Evolutionary conservation across 768 basidiomycete species (phyloP).

Genomic region (Tephrocybe sp.): DNA sequence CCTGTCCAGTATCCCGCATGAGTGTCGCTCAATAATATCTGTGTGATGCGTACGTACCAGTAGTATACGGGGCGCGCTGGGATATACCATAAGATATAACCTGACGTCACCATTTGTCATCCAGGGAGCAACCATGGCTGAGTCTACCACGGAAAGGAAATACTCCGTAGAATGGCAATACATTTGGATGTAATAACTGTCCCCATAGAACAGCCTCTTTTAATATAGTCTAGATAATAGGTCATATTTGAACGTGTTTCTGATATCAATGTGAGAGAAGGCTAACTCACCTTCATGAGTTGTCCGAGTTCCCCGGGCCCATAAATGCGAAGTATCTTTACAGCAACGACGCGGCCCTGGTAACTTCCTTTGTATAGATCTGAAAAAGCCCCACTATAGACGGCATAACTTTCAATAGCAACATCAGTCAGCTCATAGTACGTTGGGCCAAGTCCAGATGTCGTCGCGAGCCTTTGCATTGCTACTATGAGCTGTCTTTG

Average conservation of each 20-base stretch:
- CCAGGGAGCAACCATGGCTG: too few relatives aligned
- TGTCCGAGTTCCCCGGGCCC: neutral
- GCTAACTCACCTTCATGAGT: neutral
- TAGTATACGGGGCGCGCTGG: too few relatives aligned
- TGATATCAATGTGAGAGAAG: too few relatives aligned
- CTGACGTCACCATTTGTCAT: too few relatives aligned
- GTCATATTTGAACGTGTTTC: too few relatives aligned
- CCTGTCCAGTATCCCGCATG: too few relatives aligned
- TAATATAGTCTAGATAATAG: too few relatives aligned
- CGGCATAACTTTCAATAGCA: neutral
- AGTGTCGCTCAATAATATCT: too few relatives aligned
- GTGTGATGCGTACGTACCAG: too few relatives aligned
- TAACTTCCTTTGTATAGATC: neutral
- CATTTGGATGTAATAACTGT: too few relatives aligned
- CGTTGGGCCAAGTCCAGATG: neutral
- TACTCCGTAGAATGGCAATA: neutral
- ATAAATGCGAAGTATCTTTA: neutral
- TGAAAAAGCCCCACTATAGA: neutral
- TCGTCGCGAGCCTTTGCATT: too few relatives aligned
- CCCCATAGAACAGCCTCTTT: slow-evolving; percentile 1
- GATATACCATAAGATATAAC: too few relatives aligned
- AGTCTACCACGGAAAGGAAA: neutral
- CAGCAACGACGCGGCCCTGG: neutral
- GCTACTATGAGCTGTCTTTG: neutral
- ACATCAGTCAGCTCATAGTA: neutral